A percentile compares a stretch with the other conserved stretches of the same genome.
phyloP scores from a whole-genome alignment of 257 asterid genomes.

The Dorcoceras hygrometricum region DNA sequence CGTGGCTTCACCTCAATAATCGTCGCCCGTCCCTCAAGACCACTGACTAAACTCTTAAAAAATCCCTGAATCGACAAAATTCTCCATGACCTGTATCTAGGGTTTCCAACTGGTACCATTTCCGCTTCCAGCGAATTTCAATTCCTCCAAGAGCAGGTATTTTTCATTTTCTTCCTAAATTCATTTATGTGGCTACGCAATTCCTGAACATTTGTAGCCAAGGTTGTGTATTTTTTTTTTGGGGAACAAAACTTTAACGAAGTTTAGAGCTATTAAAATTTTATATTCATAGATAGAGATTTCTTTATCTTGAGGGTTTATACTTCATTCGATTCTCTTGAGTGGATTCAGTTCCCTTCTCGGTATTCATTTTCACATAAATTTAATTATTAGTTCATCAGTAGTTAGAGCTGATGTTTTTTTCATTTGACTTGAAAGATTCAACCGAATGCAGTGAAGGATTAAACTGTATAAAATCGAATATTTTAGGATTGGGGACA shows the following conservation, averaged over 20 bases:
- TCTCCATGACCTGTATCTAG: background rate
- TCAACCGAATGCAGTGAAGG: background rate
- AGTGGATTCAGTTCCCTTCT: background rate
- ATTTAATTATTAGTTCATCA: background rate
- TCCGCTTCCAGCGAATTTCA: background rate
- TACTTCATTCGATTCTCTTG: background rate
- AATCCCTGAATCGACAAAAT: slow-evolving; percentile 1
- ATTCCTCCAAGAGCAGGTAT: slow-evolving; percentile 21
- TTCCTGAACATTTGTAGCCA: background rate
- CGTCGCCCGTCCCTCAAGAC: too few species aligned
- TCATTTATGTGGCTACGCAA: background rate
- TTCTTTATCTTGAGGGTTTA: background rate
- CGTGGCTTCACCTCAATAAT: too few species aligned
- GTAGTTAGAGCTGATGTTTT: background rate
- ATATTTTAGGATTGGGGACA: background rate
- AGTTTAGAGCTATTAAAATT: background rate
- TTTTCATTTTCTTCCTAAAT: background rate
- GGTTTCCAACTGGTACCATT: slow-evolving; percentile 22
- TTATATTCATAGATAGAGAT: background rate
- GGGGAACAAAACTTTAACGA: too few species aligned
- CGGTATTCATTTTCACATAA: background rate
- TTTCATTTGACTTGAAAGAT: slow-evolving; percentile 4
- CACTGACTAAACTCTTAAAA: too few species aligned
- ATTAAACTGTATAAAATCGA: background rate
- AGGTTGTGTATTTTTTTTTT: slow-evolving; percentile 7